phyloP scores from a whole-genome alignment of 164 flowering plant species.

The Paratinospora sagittata region DNA sequence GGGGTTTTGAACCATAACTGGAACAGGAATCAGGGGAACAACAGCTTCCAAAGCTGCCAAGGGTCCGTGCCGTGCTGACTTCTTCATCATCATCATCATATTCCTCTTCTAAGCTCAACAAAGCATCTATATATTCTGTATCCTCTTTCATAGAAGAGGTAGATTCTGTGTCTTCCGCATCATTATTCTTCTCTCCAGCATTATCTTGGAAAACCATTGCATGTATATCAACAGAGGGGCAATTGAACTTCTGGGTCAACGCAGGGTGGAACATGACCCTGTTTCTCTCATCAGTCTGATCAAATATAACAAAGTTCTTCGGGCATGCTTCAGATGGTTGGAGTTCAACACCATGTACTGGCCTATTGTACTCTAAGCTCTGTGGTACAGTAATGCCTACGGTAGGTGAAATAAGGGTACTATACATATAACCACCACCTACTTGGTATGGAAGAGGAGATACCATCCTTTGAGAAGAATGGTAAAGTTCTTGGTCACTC shows the following conservation, averaged over 20 bases:
- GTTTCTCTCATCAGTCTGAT: conserved; percentile 54
- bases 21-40: conserved; percentile 53
- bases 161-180: conserved; percentile 23
- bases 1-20: conserved; percentile 28
- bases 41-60: conserved; percentile 30
- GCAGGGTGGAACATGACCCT: conserved; percentile 66
- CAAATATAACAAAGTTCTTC: conserved; percentile 62
- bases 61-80: conserved; percentile 62
- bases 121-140: conserved; percentile 67
- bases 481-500: conserved; percentile 33
- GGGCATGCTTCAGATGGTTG: conserved; percentile 60
- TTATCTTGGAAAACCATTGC: conserved; percentile 21
- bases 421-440: conserved; percentile 23
- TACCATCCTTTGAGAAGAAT: conserved; percentile 13
- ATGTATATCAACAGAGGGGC: conserved; percentile 30
- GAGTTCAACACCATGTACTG: conserved; percentile 45
- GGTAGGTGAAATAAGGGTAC: conserved; percentile 28
- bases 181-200: conserved; percentile 2
- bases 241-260: conserved; percentile 32
- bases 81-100: conserved; percentile 43
- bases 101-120: conserved; percentile 60
- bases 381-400: conserved; percentile 26
- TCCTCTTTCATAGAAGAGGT: conserved; percentile 46
- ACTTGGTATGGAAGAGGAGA: conserved; percentile 30
- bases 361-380: conserved; percentile 22